A percentile compares a stretch with the other conserved stretches of the same genome.
Conservation (phyloP, 352 stramenopile species). For the Pythium coloratum region DNA sequence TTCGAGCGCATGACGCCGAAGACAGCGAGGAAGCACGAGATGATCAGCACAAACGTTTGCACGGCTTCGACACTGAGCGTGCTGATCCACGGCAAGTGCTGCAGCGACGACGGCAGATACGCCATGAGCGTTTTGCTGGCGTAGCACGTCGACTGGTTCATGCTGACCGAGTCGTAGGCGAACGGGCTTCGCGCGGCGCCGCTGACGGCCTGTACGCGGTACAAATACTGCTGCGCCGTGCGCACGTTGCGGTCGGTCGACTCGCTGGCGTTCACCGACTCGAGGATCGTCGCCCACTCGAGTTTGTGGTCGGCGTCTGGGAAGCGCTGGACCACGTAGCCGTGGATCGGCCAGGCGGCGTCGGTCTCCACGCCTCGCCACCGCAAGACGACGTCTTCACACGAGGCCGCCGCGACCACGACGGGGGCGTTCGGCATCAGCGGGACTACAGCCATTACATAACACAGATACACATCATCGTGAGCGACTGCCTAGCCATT, state of each 20-base stretch:
- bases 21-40: slow-evolving; percentile 54
- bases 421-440: slow-evolving; percentile 47
- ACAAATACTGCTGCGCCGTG: slow-evolving; percentile 43
- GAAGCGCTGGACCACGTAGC: slow-evolving; percentile 49
- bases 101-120: slow-evolving; percentile 10
- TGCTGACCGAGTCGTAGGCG: slow-evolving; percentile 37
- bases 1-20: slow-evolving; percentile 56
- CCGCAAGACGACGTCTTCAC: slow-evolving; percentile 40
- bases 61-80: slow-evolving; percentile 35
- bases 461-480: not conserved
- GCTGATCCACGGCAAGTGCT: slow-evolving; percentile 11
- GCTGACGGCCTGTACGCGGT: slow-evolving; percentile 43
- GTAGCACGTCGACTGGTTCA: slow-evolving; percentile 18
- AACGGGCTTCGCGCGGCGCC: slow-evolving; percentile 45
- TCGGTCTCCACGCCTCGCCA: slow-evolving; percentile 49
- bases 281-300: slow-evolving; percentile 45
- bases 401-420: slow-evolving; percentile 39
- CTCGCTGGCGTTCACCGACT: slow-evolving; percentile 34
- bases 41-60: slow-evolving; percentile 48
- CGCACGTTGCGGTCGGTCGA: slow-evolving; percentile 31
- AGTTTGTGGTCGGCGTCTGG: slow-evolving; percentile 30
- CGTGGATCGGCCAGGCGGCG: slow-evolving; percentile 40
- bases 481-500: not conserved
- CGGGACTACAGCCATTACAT: slow-evolving; percentile 31
- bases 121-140: slow-evolving; percentile 1